phyloP scores from a whole-genome alignment of 1,139 yeast species.

The Saccharomyces hybrid region DNA sequence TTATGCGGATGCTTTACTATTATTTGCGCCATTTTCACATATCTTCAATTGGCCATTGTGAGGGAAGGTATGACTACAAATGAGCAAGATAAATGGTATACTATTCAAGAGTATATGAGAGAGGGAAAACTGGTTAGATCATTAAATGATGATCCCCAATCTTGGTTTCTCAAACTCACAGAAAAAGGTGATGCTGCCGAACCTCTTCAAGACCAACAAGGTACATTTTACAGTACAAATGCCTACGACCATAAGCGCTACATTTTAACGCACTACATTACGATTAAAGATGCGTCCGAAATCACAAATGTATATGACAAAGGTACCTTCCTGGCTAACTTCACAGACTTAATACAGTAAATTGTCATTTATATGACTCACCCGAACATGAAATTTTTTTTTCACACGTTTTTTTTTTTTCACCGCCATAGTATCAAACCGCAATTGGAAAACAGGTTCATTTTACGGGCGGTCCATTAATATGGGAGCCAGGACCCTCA shows the following conservation, averaged over 20 bases:
- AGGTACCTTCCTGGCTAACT: constrained; percentile 19
- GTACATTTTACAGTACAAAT: constrained; percentile 26
- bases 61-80: constrained; percentile 87
- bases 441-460: background rate
- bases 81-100: constrained; percentile 80
- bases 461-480: background rate
- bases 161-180: background rate
- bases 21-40: constrained; percentile 49
- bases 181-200: constrained; percentile 3
- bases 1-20: constrained; percentile 48
- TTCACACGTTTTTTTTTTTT: background rate
- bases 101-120: constrained; percentile 53
- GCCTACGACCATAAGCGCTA: constrained; percentile 22
- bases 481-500: background rate
- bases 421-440: background rate
- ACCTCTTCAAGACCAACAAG: background rate
- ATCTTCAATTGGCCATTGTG: constrained; percentile 54
- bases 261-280: constrained; percentile 10
- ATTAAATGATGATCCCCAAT: constrained; percentile 3
- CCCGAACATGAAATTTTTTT: background rate
- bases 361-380: background rate
- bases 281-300: constrained; percentile 12
- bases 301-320: constrained; percentile 23
- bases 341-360: constrained; percentile 8
- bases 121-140: constrained; percentile 35